phyloP scores from a whole-genome alignment of 2,329 filamentous ascomycete genomes.

The Clonostachys sp. region DNA sequence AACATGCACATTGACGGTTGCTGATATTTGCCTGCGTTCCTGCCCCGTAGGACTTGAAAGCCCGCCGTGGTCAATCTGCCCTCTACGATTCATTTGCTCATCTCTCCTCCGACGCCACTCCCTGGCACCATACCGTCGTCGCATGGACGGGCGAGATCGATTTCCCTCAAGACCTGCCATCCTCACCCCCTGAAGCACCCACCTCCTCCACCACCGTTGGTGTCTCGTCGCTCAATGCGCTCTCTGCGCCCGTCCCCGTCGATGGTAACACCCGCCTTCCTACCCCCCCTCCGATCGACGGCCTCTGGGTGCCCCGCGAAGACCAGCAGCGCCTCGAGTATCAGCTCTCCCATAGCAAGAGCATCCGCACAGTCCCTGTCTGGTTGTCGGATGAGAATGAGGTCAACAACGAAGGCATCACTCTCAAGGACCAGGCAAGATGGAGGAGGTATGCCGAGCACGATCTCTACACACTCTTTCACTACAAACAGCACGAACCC shows the following conservation, averaged over 20 bases:
- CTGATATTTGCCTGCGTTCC: too few relatives aligned
- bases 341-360: slow-evolving; percentile 67
- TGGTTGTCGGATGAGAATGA: slow-evolving; percentile 82
- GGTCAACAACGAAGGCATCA: slow-evolving; percentile 59
- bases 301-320: slow-evolving; percentile 63
- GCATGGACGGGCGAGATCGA: slow-evolving; percentile 93
- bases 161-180: slow-evolving; percentile 31
- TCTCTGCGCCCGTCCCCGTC: slow-evolving; percentile 75
- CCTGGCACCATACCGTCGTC: slow-evolving; percentile 89
- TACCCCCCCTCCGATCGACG: slow-evolving; percentile 59
- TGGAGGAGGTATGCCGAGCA: slow-evolving; percentile 92
- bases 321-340: slow-evolving; percentile 72
- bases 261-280: slow-evolving; percentile 52
- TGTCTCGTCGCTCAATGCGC: slow-evolving; percentile 60
- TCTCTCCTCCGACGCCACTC: slow-evolving; percentile 75
- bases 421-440: slow-evolving; percentile 74
- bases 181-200: slow-evolving; percentile 43
- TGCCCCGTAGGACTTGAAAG: slow-evolving; percentile 58
- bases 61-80: slow-evolving; percentile 82
- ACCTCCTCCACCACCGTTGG: slow-evolving; percentile 37
- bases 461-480: slow-evolving; percentile 87
- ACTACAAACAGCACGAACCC: slow-evolving; percentile 93
- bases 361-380: slow-evolving; percentile 78
- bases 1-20: background rate
- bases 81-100: slow-evolving; percentile 88